Evolutionary conservation across 1,284 basidiomycete species (phyloP), one percentile per base, ranked within the genome.

Genomic region (Ceratobasidium sp.): DNA sequence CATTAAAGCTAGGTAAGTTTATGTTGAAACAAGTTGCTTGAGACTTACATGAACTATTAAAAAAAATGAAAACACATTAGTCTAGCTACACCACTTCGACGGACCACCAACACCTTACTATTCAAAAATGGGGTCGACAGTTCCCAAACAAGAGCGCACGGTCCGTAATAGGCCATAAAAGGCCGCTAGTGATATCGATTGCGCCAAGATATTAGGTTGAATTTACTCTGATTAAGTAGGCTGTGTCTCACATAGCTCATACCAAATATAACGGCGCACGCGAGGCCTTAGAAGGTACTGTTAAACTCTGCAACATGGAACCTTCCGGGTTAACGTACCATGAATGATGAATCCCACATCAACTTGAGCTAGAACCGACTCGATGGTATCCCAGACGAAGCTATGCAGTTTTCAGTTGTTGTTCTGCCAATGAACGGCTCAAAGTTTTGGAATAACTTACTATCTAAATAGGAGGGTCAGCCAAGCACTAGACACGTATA

Each of bases 81-180:
- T n/a, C 44, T n/a, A 43, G 14, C 21, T 43, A 32, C 16, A 5
- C n/a, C n/a, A 21, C 18, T n/a, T 18, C 14, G 21, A 44, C 57
- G 35, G 32, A 41, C 14, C 14, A 41, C 18, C 44, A n/a, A 30
- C 9, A 43, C 64, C n/a, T 54, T 67, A 73, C 89, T 86, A 78
- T 93, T 90, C 73, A 93, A 82, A 80, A 93, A 92, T 71, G 92
- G 85, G 0, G 92, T 93, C 72, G 79, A 91, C 86, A 87, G 81
- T 80, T 92, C 91, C 92, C 91, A 93, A 23, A 93, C 82, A 50
- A 93, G 81, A 80, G 89, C 93, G 26, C 91, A 85, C 1, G 86
- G 82, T 13, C 85, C 89, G 77, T 88, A 92, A 81, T 92, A 93
- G 6, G 87, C 86, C 57, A 91, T 82, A 79, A 92, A 93, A 7